A percentile compares a stretch with the other conserved stretches of the same genome.
Conservation (phyloP, 2,329 filamentous ascomycete genomes). For the Diaporthe citriasiana region DNA sequence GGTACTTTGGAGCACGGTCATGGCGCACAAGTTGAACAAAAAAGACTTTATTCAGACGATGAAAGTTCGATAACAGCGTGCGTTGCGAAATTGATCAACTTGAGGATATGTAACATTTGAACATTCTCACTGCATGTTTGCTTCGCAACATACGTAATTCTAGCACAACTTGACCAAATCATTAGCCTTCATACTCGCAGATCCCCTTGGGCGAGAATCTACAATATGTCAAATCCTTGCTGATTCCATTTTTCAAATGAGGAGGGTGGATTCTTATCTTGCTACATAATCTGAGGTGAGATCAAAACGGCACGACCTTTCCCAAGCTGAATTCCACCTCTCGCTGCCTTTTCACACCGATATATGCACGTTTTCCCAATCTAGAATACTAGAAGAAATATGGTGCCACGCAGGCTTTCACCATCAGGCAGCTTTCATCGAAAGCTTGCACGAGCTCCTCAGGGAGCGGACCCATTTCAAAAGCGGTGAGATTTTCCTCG, state of each 20-base stretch:
- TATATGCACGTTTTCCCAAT: background rate
- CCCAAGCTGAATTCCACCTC: too few relatives aligned
- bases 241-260: background rate
- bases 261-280: too few relatives aligned
- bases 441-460: slow-evolving; percentile 77
- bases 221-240: background rate
- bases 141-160: background rate
- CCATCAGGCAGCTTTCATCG: slow-evolving; percentile 80
- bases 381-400: slow-evolving; percentile 40
- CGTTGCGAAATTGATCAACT: too few relatives aligned
- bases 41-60: background rate
- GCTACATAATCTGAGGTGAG: background rate
- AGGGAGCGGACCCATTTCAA: slow-evolving; percentile 74
- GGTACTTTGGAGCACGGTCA: background rate
- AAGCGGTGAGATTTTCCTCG: slow-evolving; percentile 59
- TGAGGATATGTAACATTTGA: too few relatives aligned
- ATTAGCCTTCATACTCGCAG: background rate
- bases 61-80: too few relatives aligned
- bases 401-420: slow-evolving; percentile 59
- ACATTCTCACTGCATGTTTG: background rate
- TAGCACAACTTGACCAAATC: background rate
- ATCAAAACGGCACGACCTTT: background rate
- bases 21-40: background rate
- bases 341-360: too few relatives aligned
- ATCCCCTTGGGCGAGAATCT: background rate